These are phyloP conservation scores for Nidularia sp. DNA, from an alignment of 768 basidiomycete genomes.

Conservation along the genomic window DNA sequence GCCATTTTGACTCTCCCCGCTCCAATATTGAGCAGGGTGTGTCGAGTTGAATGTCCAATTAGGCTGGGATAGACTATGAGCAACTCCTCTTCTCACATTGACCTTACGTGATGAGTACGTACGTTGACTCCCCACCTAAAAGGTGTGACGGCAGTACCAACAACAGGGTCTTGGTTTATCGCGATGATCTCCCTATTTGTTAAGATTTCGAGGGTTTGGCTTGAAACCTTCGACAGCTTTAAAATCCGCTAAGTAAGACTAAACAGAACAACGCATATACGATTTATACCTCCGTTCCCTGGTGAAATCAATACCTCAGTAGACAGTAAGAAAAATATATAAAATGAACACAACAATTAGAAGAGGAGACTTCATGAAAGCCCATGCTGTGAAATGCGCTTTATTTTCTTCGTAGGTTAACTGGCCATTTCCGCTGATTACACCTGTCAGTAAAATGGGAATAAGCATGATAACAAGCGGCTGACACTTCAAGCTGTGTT, in stretches of 20 bases:
- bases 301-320: neutral
- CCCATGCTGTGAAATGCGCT: constrained; percentile 72
- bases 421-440: constrained; percentile 54
- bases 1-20: constrained; percentile 60
- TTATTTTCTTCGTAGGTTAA: constrained; percentile 62
- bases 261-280: no score
- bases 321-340: neutral
- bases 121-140: constrained; percentile 72
- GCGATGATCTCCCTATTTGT: constrained; percentile 64
- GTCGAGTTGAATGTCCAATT: constrained; percentile 38
- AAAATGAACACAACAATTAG: constrained; percentile 34
- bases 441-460: neutral
- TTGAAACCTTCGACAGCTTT: constrained; percentile 45
- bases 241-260: neutral
- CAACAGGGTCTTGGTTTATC: constrained; percentile 64
- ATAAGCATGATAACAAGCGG: neutral
- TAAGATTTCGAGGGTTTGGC: constrained; percentile 49
- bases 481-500: constrained; percentile 51
- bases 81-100: neutral
- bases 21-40: constrained; percentile 71
- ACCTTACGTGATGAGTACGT: constrained; percentile 11
- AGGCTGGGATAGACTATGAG: constrained; percentile 19
- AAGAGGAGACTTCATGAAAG: constrained; percentile 65
- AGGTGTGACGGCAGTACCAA: constrained; percentile 57
- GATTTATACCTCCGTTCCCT: constrained; percentile 35